A percentile compares a stretch with the other conserved stretches of the same genome.
These are phyloP conservation scores for Paraconiothyrium sp. DNA, from an alignment of 2,329 filamentous ascomycete genomes.

Conservation along the genomic window DNA sequence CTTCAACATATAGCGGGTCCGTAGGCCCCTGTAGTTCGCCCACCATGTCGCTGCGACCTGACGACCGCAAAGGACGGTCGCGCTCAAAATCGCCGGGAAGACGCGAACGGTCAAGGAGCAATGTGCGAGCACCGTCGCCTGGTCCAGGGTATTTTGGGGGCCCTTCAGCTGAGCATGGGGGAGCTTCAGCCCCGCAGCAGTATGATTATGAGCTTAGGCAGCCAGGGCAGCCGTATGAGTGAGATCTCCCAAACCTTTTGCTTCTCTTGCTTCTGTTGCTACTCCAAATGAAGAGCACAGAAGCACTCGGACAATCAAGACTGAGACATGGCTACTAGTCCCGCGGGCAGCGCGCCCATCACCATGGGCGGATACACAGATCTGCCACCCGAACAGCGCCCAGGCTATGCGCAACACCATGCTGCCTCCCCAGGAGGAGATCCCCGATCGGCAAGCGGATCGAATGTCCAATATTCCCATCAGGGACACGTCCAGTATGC, in stretches of 20 bases:
- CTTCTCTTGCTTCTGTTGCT: background rate
- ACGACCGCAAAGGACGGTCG: constrained; percentile 52
- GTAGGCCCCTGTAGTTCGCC: constrained; percentile 16
- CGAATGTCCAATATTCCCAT: constrained; percentile 33
- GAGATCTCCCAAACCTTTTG: constrained; percentile 29
- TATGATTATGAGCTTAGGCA: constrained; percentile 57
- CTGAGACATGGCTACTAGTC: constrained; percentile 48
- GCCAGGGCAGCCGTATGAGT: constrained; percentile 47
- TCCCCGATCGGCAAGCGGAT: constrained; percentile 23
- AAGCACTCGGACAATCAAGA: constrained; percentile 14
- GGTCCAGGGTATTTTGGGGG: constrained; percentile 38
- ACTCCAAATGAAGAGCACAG: constrained; percentile 16
- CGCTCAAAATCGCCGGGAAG: constrained; percentile 55
- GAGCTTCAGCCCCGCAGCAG: constrained; percentile 43
- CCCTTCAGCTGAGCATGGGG: constrained; percentile 29
- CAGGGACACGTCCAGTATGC: constrained; percentile 45
- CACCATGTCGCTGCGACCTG: constrained; percentile 53
- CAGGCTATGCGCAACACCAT: constrained; percentile 47
- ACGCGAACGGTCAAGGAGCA: constrained; percentile 50
- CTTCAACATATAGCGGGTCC: background rate
- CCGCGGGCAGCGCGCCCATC: constrained; percentile 40
- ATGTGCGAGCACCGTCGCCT: constrained; percentile 49
- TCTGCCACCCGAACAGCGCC: constrained; percentile 55
- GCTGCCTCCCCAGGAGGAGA: constrained; percentile 14
- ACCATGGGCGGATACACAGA: constrained; percentile 58